Percentiles rank a stretch among this genome's conserved stretches.
These are phyloP conservation scores for Exophiala lecanii-corni DNA, from an alignment of 2,329 filamentous ascomycete species.

Conservation along the genomic window DNA sequence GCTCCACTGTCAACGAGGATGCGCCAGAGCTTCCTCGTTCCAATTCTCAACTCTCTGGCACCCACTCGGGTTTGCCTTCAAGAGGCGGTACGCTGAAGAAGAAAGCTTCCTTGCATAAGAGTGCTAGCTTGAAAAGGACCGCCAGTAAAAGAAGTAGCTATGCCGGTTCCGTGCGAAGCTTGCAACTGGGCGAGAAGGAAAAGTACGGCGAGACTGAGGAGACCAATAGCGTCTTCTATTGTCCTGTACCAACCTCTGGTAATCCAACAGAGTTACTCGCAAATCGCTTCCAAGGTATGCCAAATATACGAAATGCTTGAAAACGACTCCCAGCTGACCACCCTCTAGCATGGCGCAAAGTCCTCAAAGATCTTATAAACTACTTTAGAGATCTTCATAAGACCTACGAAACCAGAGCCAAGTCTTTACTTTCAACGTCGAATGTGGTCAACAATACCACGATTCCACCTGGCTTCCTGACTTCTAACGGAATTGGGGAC, in stretches of 20 bases:
- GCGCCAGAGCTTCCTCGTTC: conserved; percentile 34
- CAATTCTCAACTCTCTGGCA: conserved; percentile 40
- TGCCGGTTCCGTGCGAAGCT: conserved; percentile 79
- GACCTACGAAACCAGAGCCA: conserved; percentile 81
- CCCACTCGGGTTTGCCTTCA: conserved; percentile 38
- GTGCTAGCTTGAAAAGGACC: conserved; percentile 70
- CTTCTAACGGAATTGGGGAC: conserved; percentile 79
- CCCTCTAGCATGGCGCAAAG: conserved; percentile 77
- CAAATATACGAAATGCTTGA: not conserved
- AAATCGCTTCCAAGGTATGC: conserved; percentile 81
- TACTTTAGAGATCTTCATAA: conserved; percentile 91
- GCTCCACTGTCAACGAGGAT: conserved; percentile 12
- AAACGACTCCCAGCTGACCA: conserved; percentile 1
- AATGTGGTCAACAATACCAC: conserved; percentile 78
- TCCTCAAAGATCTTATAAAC: conserved; percentile 87
- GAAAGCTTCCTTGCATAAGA: conserved; percentile 71
- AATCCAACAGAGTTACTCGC: conserved; percentile 85
- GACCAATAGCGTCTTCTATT: conserved; percentile 78
- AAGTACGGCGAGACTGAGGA: conserved; percentile 60
- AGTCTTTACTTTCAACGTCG: conserved; percentile 74
- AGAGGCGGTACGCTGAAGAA: conserved; percentile 79
- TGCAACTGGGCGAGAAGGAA: conserved; percentile 63
- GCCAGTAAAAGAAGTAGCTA: conserved; percentile 75
- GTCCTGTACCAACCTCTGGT: conserved; percentile 80
- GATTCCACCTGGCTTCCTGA: conserved; percentile 70